A percentile compares a stretch with the other conserved stretches of the same genome.
Evolutionary conservation across 129 eudicot genomes (phyloP).

Genomic region (Centrapalus pauciflorus): DNA sequence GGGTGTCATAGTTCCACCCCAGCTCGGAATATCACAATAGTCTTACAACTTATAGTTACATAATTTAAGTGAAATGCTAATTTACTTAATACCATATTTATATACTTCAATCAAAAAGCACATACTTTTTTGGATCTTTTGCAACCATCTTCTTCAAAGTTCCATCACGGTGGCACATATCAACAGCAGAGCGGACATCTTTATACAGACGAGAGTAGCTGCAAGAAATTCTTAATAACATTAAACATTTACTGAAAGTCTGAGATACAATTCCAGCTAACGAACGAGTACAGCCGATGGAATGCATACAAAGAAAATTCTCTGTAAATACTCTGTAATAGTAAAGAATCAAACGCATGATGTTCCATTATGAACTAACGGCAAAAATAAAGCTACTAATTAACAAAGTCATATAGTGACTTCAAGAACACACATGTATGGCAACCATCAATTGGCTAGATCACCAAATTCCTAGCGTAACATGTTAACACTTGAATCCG

Average conservation of each 20-base stretch:
- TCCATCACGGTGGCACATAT: constrained; percentile 97
- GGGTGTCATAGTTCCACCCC: constrained; percentile 4
- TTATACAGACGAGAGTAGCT: constrained; percentile 76
- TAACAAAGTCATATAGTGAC: not conserved
- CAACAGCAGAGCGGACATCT: constrained; percentile 95
- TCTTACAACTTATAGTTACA: constrained; percentile 12
- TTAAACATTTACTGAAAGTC: constrained; percentile 3
- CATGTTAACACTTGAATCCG: not conserved
- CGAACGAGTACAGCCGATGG: not conserved
- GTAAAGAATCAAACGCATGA: not conserved
- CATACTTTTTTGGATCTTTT: constrained; percentile 74
- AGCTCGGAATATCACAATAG: not conserved
- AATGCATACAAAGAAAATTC: not conserved
- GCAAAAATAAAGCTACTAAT: not conserved
- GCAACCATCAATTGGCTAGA: not conserved
- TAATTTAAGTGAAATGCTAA: constrained; percentile 6
- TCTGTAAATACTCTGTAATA: not conserved
- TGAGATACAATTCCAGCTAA: constrained; percentile 5
- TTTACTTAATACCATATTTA: not conserved
- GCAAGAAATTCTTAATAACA: constrained; percentile 23
- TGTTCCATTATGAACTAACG: not conserved
- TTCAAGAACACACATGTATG: not conserved
- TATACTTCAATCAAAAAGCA: not conserved
- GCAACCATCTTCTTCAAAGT: constrained; percentile 94
- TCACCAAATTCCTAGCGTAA: not conserved